A percentile compares a stretch with the other conserved stretches of the same genome.
Evolutionary conservation across 768 basidiomycete genomes (phyloP).

Genomic region (Naganishia antarctica): DNA sequence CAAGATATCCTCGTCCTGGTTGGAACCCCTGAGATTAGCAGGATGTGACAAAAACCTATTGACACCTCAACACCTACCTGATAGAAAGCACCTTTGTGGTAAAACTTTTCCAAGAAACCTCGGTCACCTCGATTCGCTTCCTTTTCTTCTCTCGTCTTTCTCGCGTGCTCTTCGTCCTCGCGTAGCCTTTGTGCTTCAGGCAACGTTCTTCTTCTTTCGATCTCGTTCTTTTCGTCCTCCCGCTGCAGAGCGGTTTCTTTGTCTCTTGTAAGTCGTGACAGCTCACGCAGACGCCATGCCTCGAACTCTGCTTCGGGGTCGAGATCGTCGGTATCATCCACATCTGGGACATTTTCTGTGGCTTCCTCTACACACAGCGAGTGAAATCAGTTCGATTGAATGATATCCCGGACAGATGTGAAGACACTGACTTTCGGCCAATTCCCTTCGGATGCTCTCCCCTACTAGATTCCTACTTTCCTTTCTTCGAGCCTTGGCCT

Average conservation of each 20-base stretch:
- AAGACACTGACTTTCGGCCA: slow-evolving; percentile 69
- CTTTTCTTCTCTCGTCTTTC: slow-evolving; percentile 72
- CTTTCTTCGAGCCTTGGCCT: slow-evolving; percentile 74
- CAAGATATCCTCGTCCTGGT: slow-evolving; percentile 80
- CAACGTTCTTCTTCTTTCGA: slow-evolving; percentile 82
- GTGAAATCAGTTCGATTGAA: neutral
- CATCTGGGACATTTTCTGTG: slow-evolving; percentile 71
- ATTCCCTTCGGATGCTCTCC: slow-evolving; percentile 83
- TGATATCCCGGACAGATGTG: neutral
- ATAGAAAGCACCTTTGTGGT: slow-evolving; percentile 99
- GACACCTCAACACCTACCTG: slow-evolving; percentile 60
- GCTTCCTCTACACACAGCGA: slow-evolving; percentile 67
- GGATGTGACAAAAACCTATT: neutral
- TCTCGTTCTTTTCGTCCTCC: slow-evolving; percentile 81
- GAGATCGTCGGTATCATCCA: slow-evolving; percentile 91
- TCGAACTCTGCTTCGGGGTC: slow-evolving; percentile 89
- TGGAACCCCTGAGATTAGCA: neutral
- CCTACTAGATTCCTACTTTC: slow-evolving; percentile 90
- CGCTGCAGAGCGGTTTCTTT: slow-evolving; percentile 77
- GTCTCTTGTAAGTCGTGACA: slow-evolving; percentile 87
- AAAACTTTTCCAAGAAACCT: slow-evolving; percentile 94
- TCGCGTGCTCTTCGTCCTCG: slow-evolving; percentile 83
- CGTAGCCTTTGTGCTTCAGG: slow-evolving; percentile 88
- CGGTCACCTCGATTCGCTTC: slow-evolving; percentile 58
- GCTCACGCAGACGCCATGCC: slow-evolving; percentile 88